Evolutionary conservation across 208 protist genomes (phyloP).

Genomic region (Kentomonas sorsogonicus): DNA sequence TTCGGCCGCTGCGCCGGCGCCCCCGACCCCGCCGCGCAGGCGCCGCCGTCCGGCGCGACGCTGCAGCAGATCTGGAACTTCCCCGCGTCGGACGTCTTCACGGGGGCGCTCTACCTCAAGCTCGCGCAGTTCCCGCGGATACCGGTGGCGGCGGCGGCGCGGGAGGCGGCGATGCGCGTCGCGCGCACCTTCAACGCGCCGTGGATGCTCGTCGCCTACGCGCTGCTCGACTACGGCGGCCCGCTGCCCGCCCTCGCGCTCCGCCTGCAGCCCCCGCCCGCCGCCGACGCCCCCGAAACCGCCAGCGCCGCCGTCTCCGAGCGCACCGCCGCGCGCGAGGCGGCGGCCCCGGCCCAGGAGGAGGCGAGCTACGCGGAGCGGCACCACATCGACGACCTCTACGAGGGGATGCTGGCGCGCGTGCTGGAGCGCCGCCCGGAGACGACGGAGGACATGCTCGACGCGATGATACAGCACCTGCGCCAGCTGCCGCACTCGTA

Average conservation of each 20-base stretch:
- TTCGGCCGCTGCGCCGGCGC: background rate
- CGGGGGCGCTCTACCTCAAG: conserved; percentile 20
- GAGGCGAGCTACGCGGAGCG: conserved; percentile 24
- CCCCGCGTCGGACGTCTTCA: conserved; percentile 31
- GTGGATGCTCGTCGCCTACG: conserved; percentile 45
- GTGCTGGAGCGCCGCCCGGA: conserved; percentile 32
- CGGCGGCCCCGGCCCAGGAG: background rate
- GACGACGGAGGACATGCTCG: conserved; percentile 38
- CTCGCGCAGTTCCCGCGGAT: conserved; percentile 21
- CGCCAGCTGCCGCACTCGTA: conserved; percentile 14
- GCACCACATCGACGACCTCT: conserved; percentile 56
- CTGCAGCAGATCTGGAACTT: conserved; percentile 24
- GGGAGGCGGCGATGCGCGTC: conserved; percentile 21
- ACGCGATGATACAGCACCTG: conserved; percentile 53
- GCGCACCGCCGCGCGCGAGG: background rate
- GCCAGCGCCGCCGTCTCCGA: background rate
- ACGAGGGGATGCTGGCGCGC: conserved; percentile 51
- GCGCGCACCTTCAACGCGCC: conserved; percentile 28
- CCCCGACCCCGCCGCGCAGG: background rate
- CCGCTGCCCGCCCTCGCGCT: conserved; percentile 25
- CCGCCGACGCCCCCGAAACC: background rate
- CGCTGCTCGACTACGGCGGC: conserved; percentile 56
- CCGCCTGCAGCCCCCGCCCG: conserved; percentile 6
- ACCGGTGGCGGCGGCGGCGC: conserved; percentile 22
- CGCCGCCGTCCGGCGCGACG: conserved; percentile 2